A percentile compares a stretch with the other conserved stretches of the same genome.
Evolutionary conservation across 2,329 filamentous ascomycete genomes (phyloP).

Genomic region (Fusarium siculi): DNA sequence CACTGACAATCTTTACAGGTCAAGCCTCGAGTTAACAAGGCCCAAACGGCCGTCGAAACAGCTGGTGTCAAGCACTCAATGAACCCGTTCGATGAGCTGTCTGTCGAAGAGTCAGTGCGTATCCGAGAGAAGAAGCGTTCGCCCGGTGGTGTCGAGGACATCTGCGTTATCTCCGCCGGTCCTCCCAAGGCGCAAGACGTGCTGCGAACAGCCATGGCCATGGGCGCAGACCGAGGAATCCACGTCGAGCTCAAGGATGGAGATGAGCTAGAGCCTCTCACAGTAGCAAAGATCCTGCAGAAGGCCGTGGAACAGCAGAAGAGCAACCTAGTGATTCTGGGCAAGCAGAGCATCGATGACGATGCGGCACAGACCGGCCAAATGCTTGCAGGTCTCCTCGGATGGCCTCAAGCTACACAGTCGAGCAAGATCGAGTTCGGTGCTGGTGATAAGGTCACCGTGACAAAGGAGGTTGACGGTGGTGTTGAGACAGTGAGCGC

Average conservation of each 20-base stretch:
- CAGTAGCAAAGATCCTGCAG: conserved; percentile 89
- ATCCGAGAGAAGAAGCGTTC: conserved; percentile 87
- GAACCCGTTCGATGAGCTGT: conserved; percentile 99
- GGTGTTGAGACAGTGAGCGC: conserved; percentile 89
- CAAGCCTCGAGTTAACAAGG: conserved; percentile 76
- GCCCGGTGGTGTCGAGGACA: conserved; percentile 84
- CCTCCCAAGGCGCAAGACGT: conserved; percentile 89
- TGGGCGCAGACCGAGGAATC: conserved; percentile 93
- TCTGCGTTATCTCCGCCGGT: conserved; percentile 88
- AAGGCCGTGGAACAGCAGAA: conserved; percentile 84
- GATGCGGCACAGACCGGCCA: conserved; percentile 96
- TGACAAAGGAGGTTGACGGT: conserved; percentile 94
- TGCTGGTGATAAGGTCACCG: conserved; percentile 74
- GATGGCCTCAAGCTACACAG: conserved; percentile 95
- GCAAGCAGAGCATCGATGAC: conserved; percentile 98
- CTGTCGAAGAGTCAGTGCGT: conserved; percentile 93
- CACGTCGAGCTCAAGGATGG: conserved; percentile 84
- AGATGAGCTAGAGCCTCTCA: conserved; percentile 84
- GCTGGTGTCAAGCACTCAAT: conserved; percentile 95
- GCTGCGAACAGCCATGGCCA: conserved; percentile 96
- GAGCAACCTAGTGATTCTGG: conserved; percentile 90
- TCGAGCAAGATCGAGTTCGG: conserved; percentile 85
- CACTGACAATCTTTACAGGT: conserved; percentile 57
- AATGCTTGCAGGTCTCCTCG: conserved; percentile 93
- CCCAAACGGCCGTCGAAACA: conserved; percentile 89